Percentiles rank a stretch among this genome's conserved stretches.
Evolutionary conservation across 257 asterid genomes (phyloP).

Genomic region (Fraxinus cuspidata): DNA sequence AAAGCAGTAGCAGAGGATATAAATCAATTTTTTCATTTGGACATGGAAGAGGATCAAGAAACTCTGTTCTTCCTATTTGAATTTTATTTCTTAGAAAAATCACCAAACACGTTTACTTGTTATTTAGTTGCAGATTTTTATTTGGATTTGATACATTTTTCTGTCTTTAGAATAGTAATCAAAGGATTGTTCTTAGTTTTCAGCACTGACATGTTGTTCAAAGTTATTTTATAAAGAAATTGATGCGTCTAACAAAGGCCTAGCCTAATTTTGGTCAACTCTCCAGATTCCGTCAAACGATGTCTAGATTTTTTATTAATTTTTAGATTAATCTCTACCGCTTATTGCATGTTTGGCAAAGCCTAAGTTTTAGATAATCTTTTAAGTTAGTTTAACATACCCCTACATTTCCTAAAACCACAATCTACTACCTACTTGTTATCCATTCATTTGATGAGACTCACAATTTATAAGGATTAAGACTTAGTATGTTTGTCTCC

Average conservation of each 20-base stretch:
- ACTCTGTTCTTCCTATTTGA: constrained; percentile 52
- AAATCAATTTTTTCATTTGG: constrained; percentile 75
- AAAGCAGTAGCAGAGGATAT: constrained; percentile 60
- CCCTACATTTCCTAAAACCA: too few relatives aligned
- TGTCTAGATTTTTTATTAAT: too few relatives aligned
- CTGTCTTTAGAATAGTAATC: not conserved
- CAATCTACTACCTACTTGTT: too few relatives aligned
- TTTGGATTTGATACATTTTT: not conserved
- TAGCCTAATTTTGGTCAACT: not conserved
- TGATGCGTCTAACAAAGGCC: not conserved
- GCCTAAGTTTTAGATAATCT: too few relatives aligned
- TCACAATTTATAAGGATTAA: too few relatives aligned
- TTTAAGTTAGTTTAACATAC: too few relatives aligned
- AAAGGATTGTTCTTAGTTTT: not conserved
- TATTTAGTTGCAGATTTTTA: not conserved
- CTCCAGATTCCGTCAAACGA: constrained; percentile 1
- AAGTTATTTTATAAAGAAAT: not conserved
- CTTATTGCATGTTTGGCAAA: too few relatives aligned
- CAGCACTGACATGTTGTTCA: not conserved
- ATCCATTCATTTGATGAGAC: too few relatives aligned
- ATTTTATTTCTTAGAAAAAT: not conserved
- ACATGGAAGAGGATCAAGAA: constrained; percentile 62
- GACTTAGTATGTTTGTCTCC: too few relatives aligned
- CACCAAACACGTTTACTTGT: not conserved
- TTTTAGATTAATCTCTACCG: too few relatives aligned